Percentiles rank a stretch among this genome's conserved stretches.
phyloP scores from a whole-genome alignment of 1,139 yeast genomes.

The Eremothecium cymbalariae region DNA sequence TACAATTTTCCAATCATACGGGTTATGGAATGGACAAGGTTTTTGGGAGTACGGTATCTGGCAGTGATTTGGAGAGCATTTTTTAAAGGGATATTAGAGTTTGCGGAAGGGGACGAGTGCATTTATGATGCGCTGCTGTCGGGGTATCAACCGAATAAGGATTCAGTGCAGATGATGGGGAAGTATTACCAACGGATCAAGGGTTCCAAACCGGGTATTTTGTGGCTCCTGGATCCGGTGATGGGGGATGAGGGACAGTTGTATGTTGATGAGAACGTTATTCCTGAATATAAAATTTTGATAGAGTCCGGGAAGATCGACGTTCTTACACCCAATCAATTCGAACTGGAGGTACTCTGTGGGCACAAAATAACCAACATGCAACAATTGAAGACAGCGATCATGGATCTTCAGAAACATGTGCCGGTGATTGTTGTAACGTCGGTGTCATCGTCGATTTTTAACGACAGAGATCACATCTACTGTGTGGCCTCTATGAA shows the following conservation, averaged over 20 bases:
- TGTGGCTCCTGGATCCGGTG: conserved; percentile 61
- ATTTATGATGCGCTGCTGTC: conserved; percentile 45
- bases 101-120: too few relatives aligned
- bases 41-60: conserved; percentile 32
- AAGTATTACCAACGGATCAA: conserved; percentile 26
- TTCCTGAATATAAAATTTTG: conserved; percentile 43
- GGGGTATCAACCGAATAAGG: conserved; percentile 52
- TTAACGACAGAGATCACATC: conserved; percentile 24
- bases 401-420: conserved; percentile 36
- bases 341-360: conserved; percentile 54
- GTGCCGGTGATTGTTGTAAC: conserved; percentile 30
- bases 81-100: conserved; percentile 33
- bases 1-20: conserved; percentile 60
- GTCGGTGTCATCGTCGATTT: conserved; percentile 24
- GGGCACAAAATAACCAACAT: conserved; percentile 37
- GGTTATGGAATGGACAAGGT: conserved; percentile 47
- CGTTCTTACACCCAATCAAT: conserved; percentile 64
- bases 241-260: conserved; percentile 68
- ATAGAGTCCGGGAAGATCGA: conserved; percentile 41
- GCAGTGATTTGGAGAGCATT: conserved; percentile 28
- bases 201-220: conserved; percentile 16
- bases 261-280: conserved; percentile 52
- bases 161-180: conserved; percentile 35
- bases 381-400: conserved; percentile 36
- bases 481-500: conserved; percentile 34